phyloP scores from a whole-genome alignment of 306 rosid genomes.

The Herpetospermum pedunculosum region DNA sequence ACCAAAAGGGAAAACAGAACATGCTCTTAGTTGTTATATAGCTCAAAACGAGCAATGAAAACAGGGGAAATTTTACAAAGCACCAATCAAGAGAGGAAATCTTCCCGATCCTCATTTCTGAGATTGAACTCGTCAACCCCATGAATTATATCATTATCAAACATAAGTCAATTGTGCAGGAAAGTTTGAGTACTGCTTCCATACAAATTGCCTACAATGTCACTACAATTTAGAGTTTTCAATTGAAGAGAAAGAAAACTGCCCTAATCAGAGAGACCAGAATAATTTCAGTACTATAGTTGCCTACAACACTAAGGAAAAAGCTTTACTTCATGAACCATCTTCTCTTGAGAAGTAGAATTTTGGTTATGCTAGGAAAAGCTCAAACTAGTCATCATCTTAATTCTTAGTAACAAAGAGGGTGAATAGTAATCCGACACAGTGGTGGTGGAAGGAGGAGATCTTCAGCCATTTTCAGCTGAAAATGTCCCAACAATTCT shows the following conservation, averaged over 20 bases:
- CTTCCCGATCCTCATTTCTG: background rate
- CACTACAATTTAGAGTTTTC: background rate
- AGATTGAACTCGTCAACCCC: background rate
- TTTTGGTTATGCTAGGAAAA: background rate
- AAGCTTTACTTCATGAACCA: background rate
- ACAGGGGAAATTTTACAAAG: background rate
- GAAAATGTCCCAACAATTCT: background rate
- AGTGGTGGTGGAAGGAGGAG: background rate
- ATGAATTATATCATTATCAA: background rate
- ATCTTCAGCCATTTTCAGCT: background rate
- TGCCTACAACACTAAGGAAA: background rate
- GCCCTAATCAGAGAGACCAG: background rate
- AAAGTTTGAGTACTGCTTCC: background rate
- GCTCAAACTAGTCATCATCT: background rate
- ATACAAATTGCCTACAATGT: background rate
- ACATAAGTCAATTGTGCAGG: background rate
- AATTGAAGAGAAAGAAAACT: background rate
- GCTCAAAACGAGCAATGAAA: background rate
- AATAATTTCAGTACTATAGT: background rate
- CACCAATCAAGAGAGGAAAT: background rate
- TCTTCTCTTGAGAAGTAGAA: background rate
- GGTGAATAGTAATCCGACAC: background rate
- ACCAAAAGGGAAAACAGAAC: background rate
- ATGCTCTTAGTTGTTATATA: background rate
- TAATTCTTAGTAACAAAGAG: background rate